Evolutionary conservation across 768 basidiomycete species (phyloP).

Genomic region (Boletellus sp.): DNA sequence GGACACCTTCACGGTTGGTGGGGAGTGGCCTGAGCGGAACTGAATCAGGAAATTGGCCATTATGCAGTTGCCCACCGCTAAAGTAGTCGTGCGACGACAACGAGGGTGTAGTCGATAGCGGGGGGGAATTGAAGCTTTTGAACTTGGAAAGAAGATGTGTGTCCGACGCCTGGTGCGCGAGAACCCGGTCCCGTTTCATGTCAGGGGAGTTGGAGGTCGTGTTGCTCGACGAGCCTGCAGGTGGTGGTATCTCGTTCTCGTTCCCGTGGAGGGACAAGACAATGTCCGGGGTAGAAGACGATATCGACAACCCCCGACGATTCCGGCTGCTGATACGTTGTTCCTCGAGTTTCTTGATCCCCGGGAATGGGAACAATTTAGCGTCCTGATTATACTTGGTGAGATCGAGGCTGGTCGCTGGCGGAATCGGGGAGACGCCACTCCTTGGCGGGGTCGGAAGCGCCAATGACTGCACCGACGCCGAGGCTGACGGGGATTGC

Average conservation of each 20-base stretch:
- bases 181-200: slow-evolving; percentile 52
- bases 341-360: slow-evolving; percentile 75
- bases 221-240: slow-evolving; percentile 48
- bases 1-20: slow-evolving; percentile 72
- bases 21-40: slow-evolving; percentile 50
- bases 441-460: slow-evolving; percentile 53
- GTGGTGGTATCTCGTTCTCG: slow-evolving; percentile 42
- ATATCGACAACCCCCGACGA: slow-evolving; percentile 48
- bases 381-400: slow-evolving; percentile 61
- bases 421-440: slow-evolving; percentile 75
- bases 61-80: slow-evolving; percentile 28
- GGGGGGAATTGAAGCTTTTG: slow-evolving; percentile 38
- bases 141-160: slow-evolving; percentile 58
- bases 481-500: slow-evolving; percentile 67
- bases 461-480: slow-evolving; percentile 56
- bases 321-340: slow-evolving; percentile 54
- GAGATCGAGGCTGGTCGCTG: slow-evolving; percentile 65
- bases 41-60: slow-evolving; percentile 33
- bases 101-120: slow-evolving; percentile 41
- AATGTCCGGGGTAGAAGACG: slow-evolving; percentile 49
- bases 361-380: slow-evolving; percentile 90
- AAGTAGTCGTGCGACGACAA: slow-evolving; percentile 53
- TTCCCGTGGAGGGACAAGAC: slow-evolving; percentile 41
- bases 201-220: slow-evolving; percentile 51
- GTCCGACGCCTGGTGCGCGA: slow-evolving; percentile 70